A percentile compares a stretch with the other conserved stretches of the same genome.
Evolutionary conservation across 306 rosid genomes (phyloP).

Genomic region (Cucumis sativus): Cucumber_9930_V3 NC_026660.2:26340001-26340500

Average conservation of each 20-base stretch:
- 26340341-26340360: conserved; percentile 59
- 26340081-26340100: conserved; percentile 86
- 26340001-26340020: conserved; percentile 75
- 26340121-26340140: conserved; percentile 89
- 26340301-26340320: conserved; percentile 80
- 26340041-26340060: conserved; percentile 83
- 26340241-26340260: conserved; percentile 87
- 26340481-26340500: conserved; percentile 69
- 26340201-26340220: conserved; percentile 88
- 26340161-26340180: conserved; percentile 95
- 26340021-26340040: conserved; percentile 79
- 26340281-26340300: conserved; percentile 76
- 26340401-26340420: conserved; percentile 67
- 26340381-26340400: conserved; percentile 81
- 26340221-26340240: conserved; percentile 72
- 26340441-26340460: conserved; percentile 84
- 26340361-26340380: conserved; percentile 91
- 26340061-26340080: conserved; percentile 92
- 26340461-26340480: conserved; percentile 70
- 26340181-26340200: conserved; percentile 82
- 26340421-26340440: conserved; percentile 81
- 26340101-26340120: conserved; percentile 83
- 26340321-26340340: conserved; percentile 77
- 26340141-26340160: conserved; percentile 94
- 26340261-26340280: conserved; percentile 82